Evolutionary conservation across 2,329 filamentous ascomycete species (phyloP), one percentile per base, ranked within the genome.

Genomic region (Fusarium caatingaense): DNA sequence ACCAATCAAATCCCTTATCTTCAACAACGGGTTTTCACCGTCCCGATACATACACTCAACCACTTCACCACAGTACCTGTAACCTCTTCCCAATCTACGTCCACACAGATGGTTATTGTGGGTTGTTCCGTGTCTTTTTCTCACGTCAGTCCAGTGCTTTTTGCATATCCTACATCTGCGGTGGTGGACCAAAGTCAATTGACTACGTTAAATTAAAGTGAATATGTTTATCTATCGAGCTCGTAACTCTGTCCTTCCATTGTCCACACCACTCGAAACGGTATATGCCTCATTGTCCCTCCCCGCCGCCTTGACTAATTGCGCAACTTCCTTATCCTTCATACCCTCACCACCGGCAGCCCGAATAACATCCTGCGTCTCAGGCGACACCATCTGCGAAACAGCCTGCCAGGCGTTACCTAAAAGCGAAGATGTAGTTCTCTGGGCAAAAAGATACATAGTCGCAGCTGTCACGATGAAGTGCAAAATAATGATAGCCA

Each of bases 321-420:
- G 40, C 1, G 51, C 51, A 16, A 58, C 47, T 9, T 68, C 56
- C n/a, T 47, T 63, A 42, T 66, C 68, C 16, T 34, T 60, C 37
- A 60, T 21, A 2, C 8, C 11, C 25, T 59, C 56, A 5, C 42
- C 16, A 5, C 27, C 30, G 0, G 25, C 48, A 25, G 49, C 44
- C 20, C 47, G n/a, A 1, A 71, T 47, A 13, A 66, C 45, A n/a
- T 63, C 68, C 12, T 28, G 56, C 1, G 65, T 72, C 7, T 64
- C 27, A 1, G 65, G 32, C 4, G 69, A 69, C 2, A 64, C 23
- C 13, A 66, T 55, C 21, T 69, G 48, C 2, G 58, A 47, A 3
- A 66, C 28, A 2, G 58, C 57, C 4, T 72, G 65, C 65, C 68
- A 71, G 6, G 57, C 44, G 13, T 69, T 56, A 4, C 57, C 68